Base-by-base conservation (phyloP, 192 early-diverging fungal species). In the Phlyctochytrium planicorne region DNA sequence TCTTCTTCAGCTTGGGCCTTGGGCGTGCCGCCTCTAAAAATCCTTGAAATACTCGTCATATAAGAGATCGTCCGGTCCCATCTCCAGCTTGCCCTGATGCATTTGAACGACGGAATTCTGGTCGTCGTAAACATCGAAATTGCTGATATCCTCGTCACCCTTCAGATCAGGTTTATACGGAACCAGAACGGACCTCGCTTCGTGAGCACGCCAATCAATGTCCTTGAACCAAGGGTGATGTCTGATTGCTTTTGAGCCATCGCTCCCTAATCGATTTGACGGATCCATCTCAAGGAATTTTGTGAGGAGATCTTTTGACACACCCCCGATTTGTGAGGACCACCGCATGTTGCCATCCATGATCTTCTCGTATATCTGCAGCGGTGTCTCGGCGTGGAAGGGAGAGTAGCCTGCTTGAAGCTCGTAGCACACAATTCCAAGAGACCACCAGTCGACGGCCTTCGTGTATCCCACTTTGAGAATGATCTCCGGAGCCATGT, bases 361-460 rank as follows among this genome's bases (percentile, higher is more conserved):
- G 50, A 78, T 75, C 31, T 75, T 63, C 33, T 78, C 74, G 47
- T 79, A 79, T 2, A 79, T 76, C 53, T 56, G 65, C 2, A 75
- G 62, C n/a, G 76, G 68, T 16, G 64, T 52, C 35, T 75, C 77
- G 3, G 66, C 69, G 60, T 73, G 62, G 53, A 80, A 80, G n/a
- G 79, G 79, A 0, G 75, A 63, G 59, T 76, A 76, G 10, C 79
- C 79, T 20, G 74, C 73, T 59, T 78, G 75, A 16, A 80, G 62
- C 64, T 80, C 78, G 71, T 68, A 80, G 60, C 77, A 68, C 29
- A 80, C 71, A 33, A 62, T 70, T 10, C 74, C 77, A 37, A 80
- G 71, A 23, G 70, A 59, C 72, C 74, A 80, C 78, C 78, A 80
- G 69, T 80, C 79, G 2, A 68, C 79, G 47, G 77, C 60, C 34